Conservation (phyloP, 2,329 filamentous ascomycete genomes). For the Fusarium sp. region DNA sequence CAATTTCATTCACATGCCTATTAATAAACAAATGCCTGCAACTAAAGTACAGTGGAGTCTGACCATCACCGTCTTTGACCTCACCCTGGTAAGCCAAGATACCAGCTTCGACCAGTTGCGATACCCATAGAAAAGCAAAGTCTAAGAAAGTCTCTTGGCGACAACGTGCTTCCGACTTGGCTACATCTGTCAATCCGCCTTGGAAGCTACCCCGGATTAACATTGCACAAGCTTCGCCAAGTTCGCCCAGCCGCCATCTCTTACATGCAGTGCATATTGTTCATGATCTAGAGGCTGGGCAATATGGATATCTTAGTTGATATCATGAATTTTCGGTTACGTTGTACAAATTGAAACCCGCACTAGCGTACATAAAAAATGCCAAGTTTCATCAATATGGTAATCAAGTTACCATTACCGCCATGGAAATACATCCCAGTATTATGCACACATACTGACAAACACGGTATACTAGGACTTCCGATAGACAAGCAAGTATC, state of each 20-base stretch:
- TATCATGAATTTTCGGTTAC: slow-evolving; percentile 10
- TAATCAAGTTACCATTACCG: background rate
- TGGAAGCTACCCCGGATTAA: slow-evolving; percentile 27
- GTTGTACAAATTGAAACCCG: background rate
- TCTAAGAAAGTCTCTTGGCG: slow-evolving; percentile 6
- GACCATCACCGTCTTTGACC: background rate
- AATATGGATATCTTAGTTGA: background rate
- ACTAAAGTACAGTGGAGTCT: slow-evolving; percentile 6
- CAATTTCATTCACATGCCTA: background rate
- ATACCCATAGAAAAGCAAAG: background rate
- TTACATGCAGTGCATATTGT: slow-evolving; percentile 6
- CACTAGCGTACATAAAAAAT: background rate
- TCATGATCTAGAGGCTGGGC: slow-evolving; percentile 18
- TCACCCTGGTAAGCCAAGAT: slow-evolving; percentile 14
- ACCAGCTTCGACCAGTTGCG: background rate
- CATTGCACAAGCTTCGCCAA: slow-evolving; percentile 25
- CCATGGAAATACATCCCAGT: background rate
- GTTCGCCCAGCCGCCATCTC: slow-evolving; percentile 19
- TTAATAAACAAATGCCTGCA: background rate
- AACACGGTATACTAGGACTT: background rate
- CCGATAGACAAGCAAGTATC: background rate
- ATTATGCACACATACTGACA: background rate
- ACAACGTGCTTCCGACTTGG: slow-evolving; percentile 4
- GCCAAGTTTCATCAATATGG: background rate
- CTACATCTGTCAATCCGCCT: slow-evolving; percentile 1